These are phyloP conservation scores for Setomelanomma holmii DNA, from an alignment of 2,329 filamentous ascomycete species.

Conservation along the genomic window DNA sequence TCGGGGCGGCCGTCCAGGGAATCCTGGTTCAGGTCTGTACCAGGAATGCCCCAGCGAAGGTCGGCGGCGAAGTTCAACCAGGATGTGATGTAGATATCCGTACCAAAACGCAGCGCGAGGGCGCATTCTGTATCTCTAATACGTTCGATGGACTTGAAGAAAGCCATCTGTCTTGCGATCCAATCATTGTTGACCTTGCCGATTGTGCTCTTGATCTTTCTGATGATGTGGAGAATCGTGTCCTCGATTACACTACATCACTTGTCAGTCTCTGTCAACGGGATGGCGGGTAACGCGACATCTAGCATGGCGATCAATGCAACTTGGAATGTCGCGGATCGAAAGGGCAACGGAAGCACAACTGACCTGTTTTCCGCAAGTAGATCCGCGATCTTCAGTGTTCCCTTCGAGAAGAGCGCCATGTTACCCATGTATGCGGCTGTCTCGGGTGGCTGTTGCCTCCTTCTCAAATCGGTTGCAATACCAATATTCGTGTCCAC, in stretches of 20 bases:
- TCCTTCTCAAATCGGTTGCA: slow-evolving; percentile 38
- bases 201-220: slow-evolving; percentile 36
- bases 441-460: slow-evolving; percentile 31
- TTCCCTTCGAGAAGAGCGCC: slow-evolving; percentile 40
- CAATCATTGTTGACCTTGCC: slow-evolving; percentile 40
- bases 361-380: slow-evolving; percentile 38
- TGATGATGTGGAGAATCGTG: slow-evolving; percentile 38
- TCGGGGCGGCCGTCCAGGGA: slow-evolving; percentile 40
- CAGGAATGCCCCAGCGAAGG: slow-evolving; percentile 43
- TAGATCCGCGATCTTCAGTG: slow-evolving; percentile 33
- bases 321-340: slow-evolving; percentile 10
- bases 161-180: slow-evolving; percentile 37
- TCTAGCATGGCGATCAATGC: slow-evolving; percentile 5
- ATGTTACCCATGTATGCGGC: slow-evolving; percentile 42
- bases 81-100: slow-evolving; percentile 45
- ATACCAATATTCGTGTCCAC: slow-evolving; percentile 37
- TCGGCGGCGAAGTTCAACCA: slow-evolving; percentile 46
- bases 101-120: slow-evolving; percentile 36
- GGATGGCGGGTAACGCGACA: slow-evolving; percentile 8
- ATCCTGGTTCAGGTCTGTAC: slow-evolving; percentile 30
- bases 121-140: slow-evolving; percentile 42
- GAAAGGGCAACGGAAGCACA: slow-evolving; percentile 7
- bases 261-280: slow-evolving; percentile 18
- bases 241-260: slow-evolving; percentile 36
- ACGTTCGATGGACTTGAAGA: slow-evolving; percentile 37